These are phyloP conservation scores for Hemisphaericaspora xylofermentans DNA, from an alignment of 1,139 yeast genomes.

Conservation along the genomic window DNA sequence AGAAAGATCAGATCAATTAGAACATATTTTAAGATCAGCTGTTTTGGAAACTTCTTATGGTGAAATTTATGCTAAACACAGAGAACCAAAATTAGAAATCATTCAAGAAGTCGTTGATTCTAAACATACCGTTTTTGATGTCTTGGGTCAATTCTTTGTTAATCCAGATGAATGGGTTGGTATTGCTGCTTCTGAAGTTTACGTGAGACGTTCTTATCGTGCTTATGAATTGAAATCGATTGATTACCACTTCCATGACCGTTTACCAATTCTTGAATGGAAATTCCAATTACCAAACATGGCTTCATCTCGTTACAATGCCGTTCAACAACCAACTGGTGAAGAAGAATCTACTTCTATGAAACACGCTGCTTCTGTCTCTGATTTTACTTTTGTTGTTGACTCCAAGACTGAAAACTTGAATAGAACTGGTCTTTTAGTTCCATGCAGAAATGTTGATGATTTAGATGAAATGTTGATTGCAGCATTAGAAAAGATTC, in stretches of 20 bases:
- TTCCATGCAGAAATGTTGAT: constrained; percentile 80
- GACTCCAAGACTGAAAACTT: constrained; percentile 56
- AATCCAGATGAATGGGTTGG: constrained; percentile 86
- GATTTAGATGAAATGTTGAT: constrained; percentile 82
- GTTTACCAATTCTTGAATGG: constrained; percentile 79
- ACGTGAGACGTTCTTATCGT: constrained; percentile 94
- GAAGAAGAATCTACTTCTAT: constrained; percentile 38
- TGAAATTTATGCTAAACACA: constrained; percentile 71
- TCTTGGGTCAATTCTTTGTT: constrained; percentile 83
- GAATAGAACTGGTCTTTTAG: constrained; percentile 82
- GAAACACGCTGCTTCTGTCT: constrained; percentile 89
- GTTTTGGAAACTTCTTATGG: constrained; percentile 90
- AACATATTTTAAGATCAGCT: constrained; percentile 88
- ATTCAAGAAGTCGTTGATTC: constrained; percentile 93
- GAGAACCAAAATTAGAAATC: constrained; percentile 77
- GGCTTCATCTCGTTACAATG: constrained; percentile 64
- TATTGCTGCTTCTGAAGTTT: constrained; percentile 95
- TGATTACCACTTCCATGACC: constrained; percentile 58
- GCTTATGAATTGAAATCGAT: constrained; percentile 88
- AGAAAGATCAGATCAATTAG: constrained; percentile 96
- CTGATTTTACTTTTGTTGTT: constrained; percentile 84
- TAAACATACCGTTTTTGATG: constrained; percentile 94
- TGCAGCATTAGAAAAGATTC: constrained; percentile 73
- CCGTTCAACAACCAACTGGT: constrained; percentile 54
- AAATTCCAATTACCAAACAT: constrained; percentile 83